These are phyloP conservation scores for Scedosporium minutisporum DNA, from an alignment of 2,329 filamentous ascomycete species.

Conservation along the genomic window DNA sequence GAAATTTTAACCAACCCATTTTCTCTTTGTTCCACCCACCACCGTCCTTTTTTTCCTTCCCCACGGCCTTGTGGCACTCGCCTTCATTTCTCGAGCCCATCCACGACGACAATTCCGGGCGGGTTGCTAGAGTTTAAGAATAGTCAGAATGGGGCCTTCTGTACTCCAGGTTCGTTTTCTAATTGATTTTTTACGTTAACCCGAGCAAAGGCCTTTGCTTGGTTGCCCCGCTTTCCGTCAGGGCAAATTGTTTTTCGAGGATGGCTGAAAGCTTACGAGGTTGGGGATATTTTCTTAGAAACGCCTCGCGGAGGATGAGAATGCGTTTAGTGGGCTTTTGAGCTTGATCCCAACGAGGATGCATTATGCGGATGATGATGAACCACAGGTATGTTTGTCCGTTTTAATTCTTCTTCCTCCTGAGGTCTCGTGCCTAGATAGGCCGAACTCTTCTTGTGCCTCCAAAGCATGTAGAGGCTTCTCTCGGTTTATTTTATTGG, in stretches of 20 bases:
- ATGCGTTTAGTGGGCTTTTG: conserved; percentile 78
- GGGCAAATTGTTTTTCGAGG: not conserved
- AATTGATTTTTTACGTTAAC: not conserved
- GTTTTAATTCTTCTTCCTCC: not conserved
- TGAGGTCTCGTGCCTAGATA: conserved; percentile 1
- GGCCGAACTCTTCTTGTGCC: not conserved
- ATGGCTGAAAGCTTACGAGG: not conserved
- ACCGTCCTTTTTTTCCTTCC: not conserved
- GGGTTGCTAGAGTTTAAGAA: not conserved
- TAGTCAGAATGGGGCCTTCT: conserved; percentile 14
- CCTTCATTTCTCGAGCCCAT: not conserved
- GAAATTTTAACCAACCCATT: not conserved
- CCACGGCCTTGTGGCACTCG: not conserved
- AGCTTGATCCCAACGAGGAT: conserved; percentile 83
- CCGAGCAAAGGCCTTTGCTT: not conserved
- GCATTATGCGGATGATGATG: conserved; percentile 84
- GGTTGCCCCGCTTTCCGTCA: not conserved
- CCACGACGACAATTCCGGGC: not conserved
- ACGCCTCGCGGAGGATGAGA: conserved; percentile 48
- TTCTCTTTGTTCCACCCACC: not conserved
- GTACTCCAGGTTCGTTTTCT: conserved; percentile 16
- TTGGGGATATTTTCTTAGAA: conserved; percentile 27
- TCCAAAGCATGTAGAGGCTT: not conserved
- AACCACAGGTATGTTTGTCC: conserved; percentile 39
- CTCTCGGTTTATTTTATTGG: not conserved